Base-by-base conservation (phyloP, 805 yeast genomes). In the Myxozyma geophila region DNA sequence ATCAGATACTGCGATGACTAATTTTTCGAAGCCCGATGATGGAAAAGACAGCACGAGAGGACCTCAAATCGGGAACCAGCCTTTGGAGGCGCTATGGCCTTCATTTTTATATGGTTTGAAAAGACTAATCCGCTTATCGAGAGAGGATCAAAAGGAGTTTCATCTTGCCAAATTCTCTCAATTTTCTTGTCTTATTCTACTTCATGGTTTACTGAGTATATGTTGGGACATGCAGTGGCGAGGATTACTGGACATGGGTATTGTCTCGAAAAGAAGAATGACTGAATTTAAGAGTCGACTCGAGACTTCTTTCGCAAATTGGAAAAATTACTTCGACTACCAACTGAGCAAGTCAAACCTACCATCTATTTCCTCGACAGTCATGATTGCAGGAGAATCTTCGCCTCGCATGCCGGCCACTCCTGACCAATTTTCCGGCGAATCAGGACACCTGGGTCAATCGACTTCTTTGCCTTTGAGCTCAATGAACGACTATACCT, bases 251-350 rank as follows among this genome's bases (percentile, higher is more conserved):
- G 80, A 77, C 58, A 67, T 75, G 60, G 78, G 79, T 7, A 71
- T 77, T 59, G 75, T 78, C 9, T 74, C 80, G 3, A 71, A 73
- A 51, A 72, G 67, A 44, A 70, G 74, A 47, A 69, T 78, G 60
- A 70, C 70, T 5, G 75, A 74, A 39, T 73, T 76, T 46, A 70
- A 74, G 21, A 63, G 66, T 17, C 72, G 75, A 52, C 65, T 79
- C 40, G 75, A 74, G 52, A 70, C 70, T 6, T 78, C 79, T 1
- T 73, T 77, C 46, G 67, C 68, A 51, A 72, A 73, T 52, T 79
- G 81, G 81, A 71, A 74, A 58, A 74, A 72, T 10, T 76, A 77
- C 64, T 77, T 77, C 63, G 79, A 78, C 60, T 64, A 67, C 21
- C 81, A 78, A 58, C 71, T 78, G 23, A 54, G 67, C 48, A 61